Evolutionary conservation across 164 flowering plant species (phyloP).

Genomic region (Paratinospora sagittata): DNA sequence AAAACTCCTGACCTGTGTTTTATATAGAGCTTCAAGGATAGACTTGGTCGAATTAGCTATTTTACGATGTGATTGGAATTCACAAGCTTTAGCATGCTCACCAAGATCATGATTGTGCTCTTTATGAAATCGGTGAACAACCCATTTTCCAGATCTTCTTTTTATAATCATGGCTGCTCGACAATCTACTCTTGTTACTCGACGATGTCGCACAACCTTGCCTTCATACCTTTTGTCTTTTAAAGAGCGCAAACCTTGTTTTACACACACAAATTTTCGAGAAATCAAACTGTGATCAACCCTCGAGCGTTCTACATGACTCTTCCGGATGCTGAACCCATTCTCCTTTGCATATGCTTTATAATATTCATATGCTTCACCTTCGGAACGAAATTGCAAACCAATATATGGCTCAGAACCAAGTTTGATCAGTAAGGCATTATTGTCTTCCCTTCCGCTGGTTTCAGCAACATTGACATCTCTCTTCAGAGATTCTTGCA

Average conservation of each 20-base stretch:
- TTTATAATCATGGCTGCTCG: conserved; percentile 19
- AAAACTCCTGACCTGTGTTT: conserved; percentile 13
- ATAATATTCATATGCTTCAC: conserved; percentile 18
- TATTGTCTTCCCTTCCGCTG: conserved; percentile 14
- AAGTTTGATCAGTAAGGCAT: conserved; percentile 10
- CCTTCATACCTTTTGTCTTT: conserved; percentile 18
- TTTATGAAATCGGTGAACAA: conserved; percentile 15
- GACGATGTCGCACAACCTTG: conserved; percentile 17
- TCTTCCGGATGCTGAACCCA: conserved; percentile 17
- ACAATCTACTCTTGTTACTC: conserved; percentile 19
- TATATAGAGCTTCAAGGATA: conserved; percentile 16
- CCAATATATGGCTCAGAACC: conserved; percentile 18
- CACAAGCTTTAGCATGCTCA: conserved; percentile 8
- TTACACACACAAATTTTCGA: conserved; percentile 16
- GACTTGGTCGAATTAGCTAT: conserved; percentile 16
- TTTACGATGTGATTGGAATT: conserved; percentile 10
- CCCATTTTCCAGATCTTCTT: conserved; percentile 20
- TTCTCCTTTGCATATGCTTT: conserved; percentile 20
- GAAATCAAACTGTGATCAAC: conserved; percentile 20
- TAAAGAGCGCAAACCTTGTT: conserved; percentile 15
- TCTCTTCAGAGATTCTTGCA: conserved; percentile 8
- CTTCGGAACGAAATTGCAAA: conserved; percentile 16
- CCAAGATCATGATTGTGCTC: conserved; percentile 20
- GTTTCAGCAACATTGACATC: conserved; percentile 9
- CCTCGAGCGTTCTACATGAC: conserved; percentile 19